Conservation (phyloP, 78 protist species). For the Polysphondylium violaceum region DNA sequence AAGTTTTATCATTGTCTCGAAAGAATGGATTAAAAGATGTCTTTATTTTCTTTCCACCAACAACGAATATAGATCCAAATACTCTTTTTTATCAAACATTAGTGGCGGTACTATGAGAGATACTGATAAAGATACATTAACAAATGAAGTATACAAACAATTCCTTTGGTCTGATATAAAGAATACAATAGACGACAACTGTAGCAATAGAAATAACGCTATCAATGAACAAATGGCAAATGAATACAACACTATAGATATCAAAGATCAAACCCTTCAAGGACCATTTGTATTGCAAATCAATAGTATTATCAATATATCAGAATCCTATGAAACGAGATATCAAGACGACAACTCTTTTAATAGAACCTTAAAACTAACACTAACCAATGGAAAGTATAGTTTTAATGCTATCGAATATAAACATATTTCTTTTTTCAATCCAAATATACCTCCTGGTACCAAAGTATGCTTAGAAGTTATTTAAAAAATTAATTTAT, state of each 20-base stretch:
- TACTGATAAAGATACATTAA: background rate
- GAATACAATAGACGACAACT: too few species aligned
- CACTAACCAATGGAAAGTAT: slow-evolving; percentile 29
- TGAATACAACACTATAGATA: background rate
- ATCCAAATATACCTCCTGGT: slow-evolving; percentile 37
- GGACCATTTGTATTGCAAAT: slow-evolving; percentile 20
- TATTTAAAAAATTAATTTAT: background rate
- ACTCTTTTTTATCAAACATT: background rate
- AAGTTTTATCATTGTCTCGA: background rate
- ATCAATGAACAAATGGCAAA: too few species aligned
- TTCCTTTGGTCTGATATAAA: background rate
- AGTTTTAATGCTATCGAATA: slow-evolving; percentile 36
- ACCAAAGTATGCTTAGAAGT: background rate
- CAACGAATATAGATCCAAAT: background rate
- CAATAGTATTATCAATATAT: slow-evolving; percentile 12
- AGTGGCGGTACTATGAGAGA: background rate
- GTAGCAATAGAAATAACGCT: too few species aligned
- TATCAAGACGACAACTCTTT: slow-evolving; percentile 21
- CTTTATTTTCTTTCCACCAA: background rate
- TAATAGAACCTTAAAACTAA: slow-evolving; percentile 23
- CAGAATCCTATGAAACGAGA: slow-evolving; percentile 22
- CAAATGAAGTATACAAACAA: slow-evolving; percentile 31
- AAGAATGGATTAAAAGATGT: slow-evolving; percentile 10
- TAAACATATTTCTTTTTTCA: slow-evolving; percentile 1
- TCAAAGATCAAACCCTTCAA: background rate